These are phyloP conservation scores for Diaporthe helianthi DNA, from an alignment of 2,329 filamentous ascomycete genomes.

Conservation along the genomic window DNA sequence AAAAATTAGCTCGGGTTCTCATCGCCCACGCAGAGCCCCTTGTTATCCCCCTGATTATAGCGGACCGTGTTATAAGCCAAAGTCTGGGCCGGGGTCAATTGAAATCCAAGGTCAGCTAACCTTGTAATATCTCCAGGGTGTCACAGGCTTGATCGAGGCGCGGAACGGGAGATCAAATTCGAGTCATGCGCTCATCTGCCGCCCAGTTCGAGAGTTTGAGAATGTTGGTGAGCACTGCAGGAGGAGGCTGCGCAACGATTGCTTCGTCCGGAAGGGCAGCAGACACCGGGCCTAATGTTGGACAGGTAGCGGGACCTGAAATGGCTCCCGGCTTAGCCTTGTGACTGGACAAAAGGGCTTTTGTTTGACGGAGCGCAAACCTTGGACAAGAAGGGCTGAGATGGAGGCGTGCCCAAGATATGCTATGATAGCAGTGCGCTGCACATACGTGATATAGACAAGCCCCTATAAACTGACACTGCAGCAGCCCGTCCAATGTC, in stretches of 20 bases:
- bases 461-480: neutral
- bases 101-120: conserved; percentile 12
- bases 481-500: conserved; percentile 2
- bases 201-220: neutral
- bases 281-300: neutral
- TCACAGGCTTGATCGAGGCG: conserved; percentile 7
- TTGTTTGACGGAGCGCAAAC: neutral
- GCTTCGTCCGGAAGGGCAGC: neutral
- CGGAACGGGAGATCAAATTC: conserved; percentile 13
- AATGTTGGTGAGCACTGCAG: neutral
- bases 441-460: conserved; percentile 2
- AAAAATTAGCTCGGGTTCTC: conserved; percentile 23
- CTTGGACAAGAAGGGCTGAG: neutral
- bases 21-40: conserved; percentile 18
- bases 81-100: conserved; percentile 15
- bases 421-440: neutral
- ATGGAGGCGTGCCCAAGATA: conserved; percentile 1
- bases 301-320: neutral
- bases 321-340: neutral
- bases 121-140: conserved; percentile 14
- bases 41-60: conserved; percentile 28
- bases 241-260: neutral
- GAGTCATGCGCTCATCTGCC: conserved; percentile 10
- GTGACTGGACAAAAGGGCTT: neutral
- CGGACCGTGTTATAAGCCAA: conserved; percentile 9